Evolutionary conservation across 345 rosid species (phyloP), one percentile per base, ranked within the genome.

Genomic region (Crucihimalaya himalaica): DNA sequence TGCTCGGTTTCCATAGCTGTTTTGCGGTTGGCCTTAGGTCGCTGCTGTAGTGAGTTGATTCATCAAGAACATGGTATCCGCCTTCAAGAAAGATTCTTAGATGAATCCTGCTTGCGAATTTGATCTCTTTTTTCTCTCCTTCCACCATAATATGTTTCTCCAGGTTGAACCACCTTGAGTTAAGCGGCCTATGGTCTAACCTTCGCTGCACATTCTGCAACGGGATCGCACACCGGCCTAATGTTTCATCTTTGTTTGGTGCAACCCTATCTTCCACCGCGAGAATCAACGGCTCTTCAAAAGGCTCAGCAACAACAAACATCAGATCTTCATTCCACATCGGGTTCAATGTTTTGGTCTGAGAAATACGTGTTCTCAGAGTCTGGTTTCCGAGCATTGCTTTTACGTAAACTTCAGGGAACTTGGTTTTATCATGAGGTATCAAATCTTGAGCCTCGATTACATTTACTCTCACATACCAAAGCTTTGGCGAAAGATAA

Each of bases 61-160:
- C 99, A 70, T 95, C 99, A 65, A 95, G 82, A 84, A 95, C 98
- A 83, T 95, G 99, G 80, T 95, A 92, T 1, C 99, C 99, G 10
- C 99, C 99, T 56, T 95, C 99, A 73, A 95, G 81, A 77, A 88
- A 90, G 62, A 87, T 71, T 78, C 99, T 79, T 75, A 85, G 75
- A 75, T 95, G 99, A 78, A 95, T 89, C 86, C 92, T 83, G 70
- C 94, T 92, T 0, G 99, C 85, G 68, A 95, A 95, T 74, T 92
- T 95, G 5, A 81, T 75, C 79, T 87, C 91, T 72, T 90, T 89
- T 47, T 86, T 87, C 75, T 89, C 99, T 47, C 93, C 92, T 9
- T 86, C 98, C 3, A 81, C 86, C 54, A 84, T 21, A 12, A 85
- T 72, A 79, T 92, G 88, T 78, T 85, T 95, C 89, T 95, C 98